Evolutionary conservation across 352 stramenopile genomes (phyloP).

Genomic region (Aphanomyces invadans): DNA sequence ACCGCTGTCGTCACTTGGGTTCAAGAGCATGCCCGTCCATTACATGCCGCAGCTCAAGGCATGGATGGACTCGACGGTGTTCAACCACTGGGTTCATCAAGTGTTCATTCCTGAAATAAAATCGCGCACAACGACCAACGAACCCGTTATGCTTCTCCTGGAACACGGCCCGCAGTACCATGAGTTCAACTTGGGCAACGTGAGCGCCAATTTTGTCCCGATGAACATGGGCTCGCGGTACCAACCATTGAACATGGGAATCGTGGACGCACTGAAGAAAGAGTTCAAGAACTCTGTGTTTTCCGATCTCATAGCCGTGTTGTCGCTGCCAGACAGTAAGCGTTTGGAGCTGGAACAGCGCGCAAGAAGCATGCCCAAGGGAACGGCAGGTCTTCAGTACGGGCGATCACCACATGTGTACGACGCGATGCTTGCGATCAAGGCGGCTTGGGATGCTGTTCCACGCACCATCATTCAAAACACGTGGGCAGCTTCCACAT

Average conservation of each 20-base stretch:
- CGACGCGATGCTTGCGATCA: conserved; percentile 39
- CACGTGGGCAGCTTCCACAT: conserved; percentile 34
- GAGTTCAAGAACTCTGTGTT: conserved; percentile 46
- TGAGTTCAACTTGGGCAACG: conserved; percentile 34
- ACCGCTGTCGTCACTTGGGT: conserved; percentile 25
- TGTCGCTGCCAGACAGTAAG: conserved; percentile 38
- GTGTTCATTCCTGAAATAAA: conserved; percentile 44
- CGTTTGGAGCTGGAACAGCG: conserved; percentile 37
- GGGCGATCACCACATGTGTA: conserved; percentile 36
- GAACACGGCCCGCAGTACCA: conserved; percentile 39
- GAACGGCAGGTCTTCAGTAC: conserved; percentile 32
- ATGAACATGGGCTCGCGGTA: conserved; percentile 27
- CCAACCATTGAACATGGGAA: conserved; percentile 33
- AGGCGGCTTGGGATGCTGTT: conserved; percentile 35
- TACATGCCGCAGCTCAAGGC: conserved; percentile 44
- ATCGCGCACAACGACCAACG: conserved; percentile 37
- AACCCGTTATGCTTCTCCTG: conserved; percentile 36
- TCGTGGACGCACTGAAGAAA: conserved; percentile 43
- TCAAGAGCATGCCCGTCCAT: conserved; percentile 24
- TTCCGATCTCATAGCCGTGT: conserved; percentile 36
- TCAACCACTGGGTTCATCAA: conserved; percentile 42
- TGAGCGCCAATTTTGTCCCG: conserved; percentile 38
- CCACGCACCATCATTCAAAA: conserved; percentile 26
- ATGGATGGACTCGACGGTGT: conserved; percentile 46
- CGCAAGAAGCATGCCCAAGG: conserved; percentile 33